Conservation (phyloP, 148 eudicot species). For the Camellia japonica region DNA sequence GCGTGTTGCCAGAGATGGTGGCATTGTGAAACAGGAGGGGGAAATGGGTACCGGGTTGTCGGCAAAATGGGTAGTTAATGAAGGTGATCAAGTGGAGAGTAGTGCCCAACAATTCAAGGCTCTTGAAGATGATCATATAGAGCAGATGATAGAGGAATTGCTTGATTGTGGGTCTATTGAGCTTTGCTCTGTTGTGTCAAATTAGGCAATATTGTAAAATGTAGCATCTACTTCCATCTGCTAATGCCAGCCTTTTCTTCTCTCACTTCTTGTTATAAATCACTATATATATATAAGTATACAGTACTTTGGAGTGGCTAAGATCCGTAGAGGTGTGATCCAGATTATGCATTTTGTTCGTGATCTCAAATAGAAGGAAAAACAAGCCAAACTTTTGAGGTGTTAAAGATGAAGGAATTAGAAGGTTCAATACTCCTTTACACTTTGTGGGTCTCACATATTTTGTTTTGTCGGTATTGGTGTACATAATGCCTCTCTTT, state of each 20-base stretch:
- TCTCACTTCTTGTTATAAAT: background rate
- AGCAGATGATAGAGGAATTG: conserved; percentile 90
- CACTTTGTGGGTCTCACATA: background rate
- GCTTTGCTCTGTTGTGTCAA: conserved; percentile 41
- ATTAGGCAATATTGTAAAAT: conserved; percentile 9
- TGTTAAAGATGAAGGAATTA: conserved; percentile 12
- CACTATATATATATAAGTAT: background rate
- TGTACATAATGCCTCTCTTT: too few species aligned
- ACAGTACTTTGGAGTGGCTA: background rate
- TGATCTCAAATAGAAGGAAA: too few species aligned
- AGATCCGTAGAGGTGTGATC: background rate
- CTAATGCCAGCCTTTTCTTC: conserved; percentile 1
- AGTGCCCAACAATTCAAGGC: conserved; percentile 29
- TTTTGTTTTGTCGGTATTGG: background rate
- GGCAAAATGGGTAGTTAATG: conserved; percentile 23
- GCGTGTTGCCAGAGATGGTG: background rate
- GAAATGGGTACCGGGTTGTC: conserved; percentile 13
- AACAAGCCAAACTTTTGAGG: background rate
- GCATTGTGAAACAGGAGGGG: conserved; percentile 12
- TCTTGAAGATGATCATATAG: conserved; percentile 77
- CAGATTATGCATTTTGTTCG: background rate
- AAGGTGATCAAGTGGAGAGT: conserved; percentile 20
- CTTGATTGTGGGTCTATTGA: conserved; percentile 74
- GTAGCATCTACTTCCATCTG: background rate
- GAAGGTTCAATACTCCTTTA: conserved; percentile 14